Evolutionary conservation across 2,329 filamentous ascomycete species (phyloP).

Genomic region (Colletotrichum incanum): DNA sequence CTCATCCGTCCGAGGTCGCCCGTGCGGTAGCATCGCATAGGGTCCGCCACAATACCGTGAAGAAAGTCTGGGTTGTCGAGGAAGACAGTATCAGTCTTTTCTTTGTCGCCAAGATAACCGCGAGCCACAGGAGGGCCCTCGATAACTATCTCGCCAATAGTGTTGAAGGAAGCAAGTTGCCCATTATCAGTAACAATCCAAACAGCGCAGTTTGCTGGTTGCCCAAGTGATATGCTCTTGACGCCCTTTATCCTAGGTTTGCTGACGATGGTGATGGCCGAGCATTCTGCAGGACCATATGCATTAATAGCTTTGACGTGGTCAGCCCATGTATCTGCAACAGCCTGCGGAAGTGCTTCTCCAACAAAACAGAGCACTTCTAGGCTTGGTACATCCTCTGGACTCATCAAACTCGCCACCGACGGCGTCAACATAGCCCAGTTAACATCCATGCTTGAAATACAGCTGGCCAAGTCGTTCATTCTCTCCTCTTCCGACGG

Average conservation of each 20-base stretch:
- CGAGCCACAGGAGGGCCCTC: slow-evolving; percentile 47
- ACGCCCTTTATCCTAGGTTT: slow-evolving; percentile 12
- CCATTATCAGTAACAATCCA: slow-evolving; percentile 47
- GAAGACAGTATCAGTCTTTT: slow-evolving; percentile 18
- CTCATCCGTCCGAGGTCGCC: slow-evolving; percentile 34
- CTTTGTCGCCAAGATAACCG: slow-evolving; percentile 40
- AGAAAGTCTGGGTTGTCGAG: slow-evolving; percentile 26
- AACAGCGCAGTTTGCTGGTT: slow-evolving; percentile 22
- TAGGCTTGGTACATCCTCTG: slow-evolving; percentile 29
- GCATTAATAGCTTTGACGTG: slow-evolving; percentile 31
- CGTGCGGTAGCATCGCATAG: slow-evolving; percentile 35
- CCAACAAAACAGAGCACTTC: slow-evolving; percentile 35
- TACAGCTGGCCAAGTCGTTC: slow-evolving; percentile 47
- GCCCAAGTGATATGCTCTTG: slow-evolving; percentile 28
- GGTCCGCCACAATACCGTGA: slow-evolving; percentile 10
- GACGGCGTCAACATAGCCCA: slow-evolving; percentile 43
- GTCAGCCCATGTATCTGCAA: slow-evolving; percentile 44
- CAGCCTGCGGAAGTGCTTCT: slow-evolving; percentile 36
- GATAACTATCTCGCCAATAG: slow-evolving; percentile 49
- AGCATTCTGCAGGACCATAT: slow-evolving; percentile 46
- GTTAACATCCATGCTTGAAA: slow-evolving; percentile 18
- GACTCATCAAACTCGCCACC: slow-evolving; percentile 27
- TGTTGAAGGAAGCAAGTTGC: slow-evolving; percentile 46
- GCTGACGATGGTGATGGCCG: slow-evolving; percentile 36
- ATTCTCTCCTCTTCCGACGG: slow-evolving; percentile 55